A percentile compares a stretch with the other conserved stretches of the same genome.
These are phyloP conservation scores for Eucalyptus urophylla DNA, from an alignment of 345 rosid species.

Conservation along the genomic window DNA sequence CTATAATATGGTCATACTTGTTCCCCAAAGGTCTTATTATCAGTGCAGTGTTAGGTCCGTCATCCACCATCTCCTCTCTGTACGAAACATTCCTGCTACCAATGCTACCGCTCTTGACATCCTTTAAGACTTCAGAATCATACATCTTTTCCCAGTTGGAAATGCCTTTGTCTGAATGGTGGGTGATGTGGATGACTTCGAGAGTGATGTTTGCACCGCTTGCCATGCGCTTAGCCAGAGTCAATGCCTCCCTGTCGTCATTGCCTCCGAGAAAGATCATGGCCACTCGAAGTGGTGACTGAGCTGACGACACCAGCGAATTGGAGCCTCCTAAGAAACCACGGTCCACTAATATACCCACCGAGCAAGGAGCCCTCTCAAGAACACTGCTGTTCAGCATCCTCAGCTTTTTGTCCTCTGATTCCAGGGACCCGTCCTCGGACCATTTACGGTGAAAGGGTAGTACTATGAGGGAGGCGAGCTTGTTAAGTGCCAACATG, in stretches of 20 bases:
- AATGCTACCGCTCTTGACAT: not conserved
- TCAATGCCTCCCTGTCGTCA: slow-evolving; percentile 26
- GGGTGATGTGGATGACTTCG: not conserved
- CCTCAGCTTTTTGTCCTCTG: not conserved
- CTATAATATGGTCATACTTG: slow-evolving; percentile 1
- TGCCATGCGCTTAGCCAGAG: slow-evolving; percentile 7
- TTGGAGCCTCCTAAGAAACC: not conserved
- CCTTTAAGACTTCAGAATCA: not conserved
- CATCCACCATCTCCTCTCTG: not conserved
- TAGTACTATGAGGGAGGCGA: slow-evolving; percentile 12
- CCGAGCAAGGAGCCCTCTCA: slow-evolving; percentile 21
- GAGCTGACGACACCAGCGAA: not conserved
- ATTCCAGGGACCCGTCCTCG: slow-evolving; percentile 7
- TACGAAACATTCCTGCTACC: not conserved
- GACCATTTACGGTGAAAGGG: slow-evolving; percentile 31
- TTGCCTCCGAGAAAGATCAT: slow-evolving; percentile 19
- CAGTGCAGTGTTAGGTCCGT: slow-evolving; percentile 1
- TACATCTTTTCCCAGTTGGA: not conserved
- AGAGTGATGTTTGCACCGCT: not conserved
- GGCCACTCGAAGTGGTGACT: not conserved
- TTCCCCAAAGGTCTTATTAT: not conserved
- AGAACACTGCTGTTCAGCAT: slow-evolving; percentile 12
- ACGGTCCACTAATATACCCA: slow-evolving; percentile 17
- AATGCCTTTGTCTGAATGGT: not conserved
- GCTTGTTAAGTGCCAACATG: slow-evolving; percentile 15